phyloP scores from a whole-genome alignment of 768 basidiomycete genomes.

The Pleurotus ostreatus region DNA sequence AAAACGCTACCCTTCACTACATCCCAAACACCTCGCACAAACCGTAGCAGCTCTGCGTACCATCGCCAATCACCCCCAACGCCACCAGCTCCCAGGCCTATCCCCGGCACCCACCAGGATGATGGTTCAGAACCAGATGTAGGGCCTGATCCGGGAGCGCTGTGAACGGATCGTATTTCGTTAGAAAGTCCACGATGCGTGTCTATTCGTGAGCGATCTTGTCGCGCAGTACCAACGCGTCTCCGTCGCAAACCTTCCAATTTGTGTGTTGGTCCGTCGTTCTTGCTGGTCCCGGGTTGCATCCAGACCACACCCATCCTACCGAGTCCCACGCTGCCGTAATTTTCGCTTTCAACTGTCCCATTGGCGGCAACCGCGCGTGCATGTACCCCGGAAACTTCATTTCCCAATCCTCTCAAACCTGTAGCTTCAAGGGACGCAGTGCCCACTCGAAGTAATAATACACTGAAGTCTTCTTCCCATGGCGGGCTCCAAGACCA shows the following conservation, averaged over 20 bases:
- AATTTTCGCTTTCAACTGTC: background rate
- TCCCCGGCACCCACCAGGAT: conserved; percentile 10
- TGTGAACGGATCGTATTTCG: conserved; percentile 10
- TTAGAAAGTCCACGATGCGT: background rate
- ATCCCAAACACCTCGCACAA: background rate
- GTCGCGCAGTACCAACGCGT: background rate
- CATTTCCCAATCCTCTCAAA: conserved; percentile 68
- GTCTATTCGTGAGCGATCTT: background rate
- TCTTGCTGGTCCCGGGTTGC: conserved; percentile 12
- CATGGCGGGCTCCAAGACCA: conserved; percentile 37
- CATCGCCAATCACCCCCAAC: background rate
- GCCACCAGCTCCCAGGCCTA: background rate
- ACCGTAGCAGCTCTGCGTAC: background rate
- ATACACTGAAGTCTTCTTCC: conserved; percentile 73
- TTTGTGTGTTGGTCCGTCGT: background rate
- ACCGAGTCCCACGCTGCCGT: conserved; percentile 28
- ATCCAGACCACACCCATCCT: conserved; percentile 26
- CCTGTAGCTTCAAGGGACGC: conserved; percentile 75
- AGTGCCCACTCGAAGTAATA: conserved; percentile 67
- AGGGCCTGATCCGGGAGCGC: background rate
- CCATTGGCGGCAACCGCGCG: background rate
- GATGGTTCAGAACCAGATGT: background rate
- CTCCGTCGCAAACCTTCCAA: conserved; percentile 12
- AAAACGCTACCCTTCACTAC: background rate
- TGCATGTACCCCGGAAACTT: conserved; percentile 50